Evolutionary conservation across 768 basidiomycete genomes (phyloP).

Genomic region (Austroboletus festivus): DNA sequence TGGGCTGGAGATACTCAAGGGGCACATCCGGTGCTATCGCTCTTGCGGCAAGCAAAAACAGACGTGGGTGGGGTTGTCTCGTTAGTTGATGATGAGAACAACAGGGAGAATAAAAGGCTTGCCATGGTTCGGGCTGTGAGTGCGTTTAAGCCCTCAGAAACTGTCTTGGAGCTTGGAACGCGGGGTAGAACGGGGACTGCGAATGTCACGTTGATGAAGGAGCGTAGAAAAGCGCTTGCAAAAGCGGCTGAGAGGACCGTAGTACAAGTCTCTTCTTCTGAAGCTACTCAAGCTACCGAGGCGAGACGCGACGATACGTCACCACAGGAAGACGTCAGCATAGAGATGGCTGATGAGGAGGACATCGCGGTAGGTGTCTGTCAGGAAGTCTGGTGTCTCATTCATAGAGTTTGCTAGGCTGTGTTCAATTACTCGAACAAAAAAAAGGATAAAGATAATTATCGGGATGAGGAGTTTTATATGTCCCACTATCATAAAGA

Average conservation of each 20-base stretch:
- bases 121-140: conserved; percentile 71
- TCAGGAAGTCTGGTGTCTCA: not conserved
- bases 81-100: conserved; percentile 35
- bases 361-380: conserved; percentile 60
- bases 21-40: conserved; percentile 63
- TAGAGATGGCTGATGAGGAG: conserved; percentile 77
- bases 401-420: conserved; percentile 40
- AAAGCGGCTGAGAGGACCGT: conserved; percentile 57
- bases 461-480: conserved; percentile 83
- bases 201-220: conserved; percentile 80
- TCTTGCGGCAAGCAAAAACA: conserved; percentile 40
- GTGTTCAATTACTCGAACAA: conserved; percentile 59
- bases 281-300: conserved; percentile 32
- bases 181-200: conserved; percentile 58
- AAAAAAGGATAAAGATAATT: conserved; percentile 45
- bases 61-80: conserved; percentile 19
- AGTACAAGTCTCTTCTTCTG: conserved; percentile 26
- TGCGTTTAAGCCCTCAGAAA: conserved; percentile 82
- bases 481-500: conserved; percentile 91
- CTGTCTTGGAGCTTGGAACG: conserved; percentile 84
- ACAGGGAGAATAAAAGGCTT: conserved; percentile 46
- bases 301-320: conserved; percentile 34
- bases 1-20: conserved; percentile 65
- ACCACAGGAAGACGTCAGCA: conserved; percentile 26
- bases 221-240: conserved; percentile 71